A percentile compares a stretch with the other conserved stretches of the same genome.
Evolutionary conservation across 495 filamentous ascomycete genomes (phyloP).

Genomic region (Hypomontagnella monticulosa): DNA sequence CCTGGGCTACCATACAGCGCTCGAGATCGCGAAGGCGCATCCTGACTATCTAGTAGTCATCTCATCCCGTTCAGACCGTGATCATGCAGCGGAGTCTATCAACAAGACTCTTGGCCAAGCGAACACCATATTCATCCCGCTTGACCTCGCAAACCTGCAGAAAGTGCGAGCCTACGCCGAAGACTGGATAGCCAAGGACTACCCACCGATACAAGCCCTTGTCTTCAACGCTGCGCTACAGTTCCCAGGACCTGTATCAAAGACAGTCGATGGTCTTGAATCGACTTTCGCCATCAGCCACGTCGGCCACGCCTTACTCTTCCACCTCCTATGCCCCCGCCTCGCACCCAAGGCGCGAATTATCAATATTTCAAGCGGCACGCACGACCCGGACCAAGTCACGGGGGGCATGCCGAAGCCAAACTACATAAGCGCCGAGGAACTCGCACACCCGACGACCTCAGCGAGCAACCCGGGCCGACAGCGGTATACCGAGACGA

Average conservation of each 20-base stretch:
- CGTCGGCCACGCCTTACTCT: conserved; percentile 66
- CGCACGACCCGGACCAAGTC: conserved; percentile 47
- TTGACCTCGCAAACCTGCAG: conserved; percentile 52
- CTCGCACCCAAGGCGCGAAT: conserved; percentile 61
- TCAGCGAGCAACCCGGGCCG: conserved; percentile 32
- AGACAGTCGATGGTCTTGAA: conserved; percentile 55
- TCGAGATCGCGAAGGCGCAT: conserved; percentile 56
- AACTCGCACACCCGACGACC: conserved; percentile 45
- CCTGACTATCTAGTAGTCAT: conserved; percentile 54
- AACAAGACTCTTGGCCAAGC: conserved; percentile 50
- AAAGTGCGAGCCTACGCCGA: conserved; percentile 52
- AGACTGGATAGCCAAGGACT: conserved; percentile 45
- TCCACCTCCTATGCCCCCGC: conserved; percentile 67
- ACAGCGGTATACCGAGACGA: conserved; percentile 69
- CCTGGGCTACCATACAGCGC: conserved; percentile 56
- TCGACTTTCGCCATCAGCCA: conserved; percentile 43
- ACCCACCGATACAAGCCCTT: conserved; percentile 54
- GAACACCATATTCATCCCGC: conserved; percentile 52
- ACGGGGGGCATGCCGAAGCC: conserved; percentile 51
- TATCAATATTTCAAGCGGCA: conserved; percentile 50
- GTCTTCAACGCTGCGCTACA: conserved; percentile 60
- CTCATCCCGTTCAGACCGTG: conserved; percentile 53
- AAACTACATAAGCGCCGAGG: conserved; percentile 51
- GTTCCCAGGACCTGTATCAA: conserved; percentile 44
- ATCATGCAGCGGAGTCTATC: conserved; percentile 49